Percentiles rank a stretch among this genome's conserved stretches.
Evolutionary conservation across 495 filamentous ascomycete genomes (phyloP).

Genomic region (Cladorrhinum samala): DNA sequence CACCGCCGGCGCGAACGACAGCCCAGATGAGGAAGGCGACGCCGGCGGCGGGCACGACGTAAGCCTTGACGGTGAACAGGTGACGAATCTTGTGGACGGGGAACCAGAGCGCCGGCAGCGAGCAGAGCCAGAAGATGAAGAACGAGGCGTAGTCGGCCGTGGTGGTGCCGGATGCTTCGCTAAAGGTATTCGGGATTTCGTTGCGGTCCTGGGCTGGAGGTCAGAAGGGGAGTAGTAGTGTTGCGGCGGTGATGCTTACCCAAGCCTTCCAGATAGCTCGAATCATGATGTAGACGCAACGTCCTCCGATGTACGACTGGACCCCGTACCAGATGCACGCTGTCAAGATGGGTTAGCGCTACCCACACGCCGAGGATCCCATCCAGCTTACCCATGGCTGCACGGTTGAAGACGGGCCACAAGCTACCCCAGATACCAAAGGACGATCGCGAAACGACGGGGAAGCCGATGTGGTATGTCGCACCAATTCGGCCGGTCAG

Average conservation of each 20-base stretch:
- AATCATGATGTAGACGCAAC: conserved; percentile 79
- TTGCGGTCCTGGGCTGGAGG: conserved; percentile 33
- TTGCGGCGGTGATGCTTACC: conserved; percentile 22
- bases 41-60: conserved; percentile 75
- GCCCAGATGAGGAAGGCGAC: conserved; percentile 90
- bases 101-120: conserved; percentile 81
- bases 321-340: conserved; percentile 84
- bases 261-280: conserved; percentile 65
- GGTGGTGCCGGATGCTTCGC: conserved; percentile 59
- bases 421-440: conserved; percentile 86
- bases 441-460: conserved; percentile 64
- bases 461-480: conserved; percentile 86
- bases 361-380: too few species aligned
- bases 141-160: conserved; percentile 74
- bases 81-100: conserved; percentile 72
- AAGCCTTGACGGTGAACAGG: conserved; percentile 87
- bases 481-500: conserved; percentile 80
- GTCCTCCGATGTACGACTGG: conserved; percentile 77
- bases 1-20: conserved; percentile 72
- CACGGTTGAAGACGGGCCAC: conserved; percentile 88
- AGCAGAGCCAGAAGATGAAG: conserved; percentile 77
- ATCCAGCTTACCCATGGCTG: conserved; percentile 67
- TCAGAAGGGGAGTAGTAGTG: conserved; percentile 6
- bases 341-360: too few species aligned
- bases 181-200: conserved; percentile 61